Evolutionary conservation across 257 asterid species (phyloP).

Genomic region (Sherardia arvensis): DNA sequence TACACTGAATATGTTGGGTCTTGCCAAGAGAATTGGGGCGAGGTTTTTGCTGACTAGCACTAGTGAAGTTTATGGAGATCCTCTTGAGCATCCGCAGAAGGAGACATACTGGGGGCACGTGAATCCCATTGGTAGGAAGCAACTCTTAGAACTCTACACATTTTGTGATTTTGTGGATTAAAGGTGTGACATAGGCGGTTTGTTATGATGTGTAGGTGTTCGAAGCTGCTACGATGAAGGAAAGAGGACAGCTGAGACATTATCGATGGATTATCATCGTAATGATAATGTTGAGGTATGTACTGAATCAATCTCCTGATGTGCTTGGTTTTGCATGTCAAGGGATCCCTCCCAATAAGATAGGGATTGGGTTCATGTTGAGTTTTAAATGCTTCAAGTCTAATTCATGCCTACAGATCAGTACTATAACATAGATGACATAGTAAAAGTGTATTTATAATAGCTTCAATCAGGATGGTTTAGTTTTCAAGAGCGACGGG

Average conservation of each 20-base stretch:
- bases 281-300: slow-evolving; percentile 85
- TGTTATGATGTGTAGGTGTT: slow-evolving; percentile 39
- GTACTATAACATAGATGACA: background rate
- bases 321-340: background rate
- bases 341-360: background rate
- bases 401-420: background rate
- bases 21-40: slow-evolving; percentile 89
- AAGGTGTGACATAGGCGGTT: slow-evolving; percentile 5
- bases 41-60: slow-evolving; percentile 88
- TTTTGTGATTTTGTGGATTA: slow-evolving; percentile 5
- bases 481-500: background rate
- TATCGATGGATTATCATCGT: slow-evolving; percentile 96
- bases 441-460: background rate
- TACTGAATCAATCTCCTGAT: too few relatives aligned
- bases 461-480: background rate
- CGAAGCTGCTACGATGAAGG: slow-evolving; percentile 98
- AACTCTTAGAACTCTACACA: background rate
- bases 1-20: slow-evolving; percentile 94
- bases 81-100: slow-evolving; percentile 98
- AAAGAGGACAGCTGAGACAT: slow-evolving; percentile 85
- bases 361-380: background rate
- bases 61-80: slow-evolving; percentile 97
- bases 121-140: slow-evolving; percentile 71
- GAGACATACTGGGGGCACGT: slow-evolving; percentile 98
- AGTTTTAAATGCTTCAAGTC: background rate